Conservation (phyloP, 2,329 filamentous ascomycete species). For the Didymella exigua region DNA sequence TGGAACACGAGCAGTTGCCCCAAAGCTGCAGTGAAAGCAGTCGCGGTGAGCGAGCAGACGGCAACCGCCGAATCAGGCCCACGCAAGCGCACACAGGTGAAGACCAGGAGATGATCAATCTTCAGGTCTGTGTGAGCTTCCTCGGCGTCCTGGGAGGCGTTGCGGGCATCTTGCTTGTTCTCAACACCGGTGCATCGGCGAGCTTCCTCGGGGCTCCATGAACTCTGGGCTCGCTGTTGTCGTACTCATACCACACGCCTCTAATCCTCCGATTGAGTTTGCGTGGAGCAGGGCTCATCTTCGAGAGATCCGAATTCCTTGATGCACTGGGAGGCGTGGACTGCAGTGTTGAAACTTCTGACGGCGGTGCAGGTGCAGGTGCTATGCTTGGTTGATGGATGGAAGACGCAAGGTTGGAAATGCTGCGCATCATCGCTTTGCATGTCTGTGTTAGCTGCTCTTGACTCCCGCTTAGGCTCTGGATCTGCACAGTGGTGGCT, state of each 20-base stretch:
- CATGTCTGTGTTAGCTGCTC: constrained; percentile 37
- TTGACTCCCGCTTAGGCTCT: constrained; percentile 37
- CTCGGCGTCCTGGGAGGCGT: constrained; percentile 9
- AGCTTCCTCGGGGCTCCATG: constrained; percentile 13
- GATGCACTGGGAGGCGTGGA: constrained; percentile 19
- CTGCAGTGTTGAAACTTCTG: constrained; percentile 21
- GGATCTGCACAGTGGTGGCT: constrained; percentile 36
- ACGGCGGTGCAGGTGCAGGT: constrained; percentile 4
- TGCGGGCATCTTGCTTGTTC: background rate
- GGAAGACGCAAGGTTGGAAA: constrained; percentile 30
- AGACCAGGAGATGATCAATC: background rate
- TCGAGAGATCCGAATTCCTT: constrained; percentile 14
- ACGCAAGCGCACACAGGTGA: background rate
- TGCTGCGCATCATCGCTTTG: constrained; percentile 36
- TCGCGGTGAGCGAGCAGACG: background rate
- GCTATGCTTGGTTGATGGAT: constrained; percentile 20
- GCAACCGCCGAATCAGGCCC: background rate
- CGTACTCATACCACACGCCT: constrained; percentile 48
- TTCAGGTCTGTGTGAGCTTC: constrained; percentile 3
- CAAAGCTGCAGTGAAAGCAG: background rate
- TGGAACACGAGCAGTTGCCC: too few relatives aligned
- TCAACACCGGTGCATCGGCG: constrained; percentile 2
- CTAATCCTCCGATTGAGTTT: constrained; percentile 44
- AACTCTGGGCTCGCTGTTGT: constrained; percentile 12
- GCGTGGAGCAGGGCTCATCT: constrained; percentile 37